Evolutionary conservation across 805 yeast species (phyloP).

Genomic region (Lachancea meyersii): DNA sequence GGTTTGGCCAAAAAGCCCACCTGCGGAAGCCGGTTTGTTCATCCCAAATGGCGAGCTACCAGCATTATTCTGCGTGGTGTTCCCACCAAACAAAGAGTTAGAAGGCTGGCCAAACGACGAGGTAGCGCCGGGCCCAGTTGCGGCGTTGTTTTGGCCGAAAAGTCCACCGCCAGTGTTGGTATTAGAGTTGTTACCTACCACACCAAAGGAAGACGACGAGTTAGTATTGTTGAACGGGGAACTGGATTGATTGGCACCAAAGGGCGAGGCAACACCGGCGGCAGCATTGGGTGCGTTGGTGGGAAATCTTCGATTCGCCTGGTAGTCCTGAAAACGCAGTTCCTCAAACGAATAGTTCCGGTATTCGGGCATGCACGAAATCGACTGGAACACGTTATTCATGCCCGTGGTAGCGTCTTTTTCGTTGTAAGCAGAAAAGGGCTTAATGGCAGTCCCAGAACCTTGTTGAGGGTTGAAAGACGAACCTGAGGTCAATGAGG

Average conservation of each 20-base stretch:
- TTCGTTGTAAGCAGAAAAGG: conserved; percentile 65
- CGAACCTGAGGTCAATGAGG: conserved; percentile 17
- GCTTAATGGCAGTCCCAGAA: conserved; percentile 66
- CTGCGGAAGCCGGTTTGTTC: conserved; percentile 26
- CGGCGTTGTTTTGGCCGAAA: conserved; percentile 30
- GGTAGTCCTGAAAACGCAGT: conserved; percentile 81
- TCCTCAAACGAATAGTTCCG: conserved; percentile 78
- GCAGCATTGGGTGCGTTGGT: conserved; percentile 19
- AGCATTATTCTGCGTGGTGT: conserved; percentile 16
- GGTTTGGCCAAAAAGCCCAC: conserved; percentile 28
- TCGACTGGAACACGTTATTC: conserved; percentile 59
- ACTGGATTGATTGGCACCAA: conserved; percentile 27
- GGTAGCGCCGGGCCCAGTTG: conserved; percentile 24
- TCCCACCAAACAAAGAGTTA: conserved; percentile 9
- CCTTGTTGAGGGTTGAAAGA: conserved; percentile 28
- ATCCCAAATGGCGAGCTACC: conserved; percentile 39
- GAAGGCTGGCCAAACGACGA: conserved; percentile 23
- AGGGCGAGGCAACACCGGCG: conserved; percentile 30
- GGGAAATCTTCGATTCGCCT: conserved; percentile 42
- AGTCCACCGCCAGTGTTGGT: conserved; percentile 31
- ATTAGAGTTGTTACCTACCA: conserved; percentile 9
- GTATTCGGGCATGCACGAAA: conserved; percentile 88
- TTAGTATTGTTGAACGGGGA: conserved; percentile 36
- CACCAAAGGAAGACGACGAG: conserved; percentile 26
- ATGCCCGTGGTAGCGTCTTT: conserved; percentile 58